Conservation (phyloP, 495 filamentous ascomycete genomes). For the Annulohypoxylon maeteangense region DNA sequence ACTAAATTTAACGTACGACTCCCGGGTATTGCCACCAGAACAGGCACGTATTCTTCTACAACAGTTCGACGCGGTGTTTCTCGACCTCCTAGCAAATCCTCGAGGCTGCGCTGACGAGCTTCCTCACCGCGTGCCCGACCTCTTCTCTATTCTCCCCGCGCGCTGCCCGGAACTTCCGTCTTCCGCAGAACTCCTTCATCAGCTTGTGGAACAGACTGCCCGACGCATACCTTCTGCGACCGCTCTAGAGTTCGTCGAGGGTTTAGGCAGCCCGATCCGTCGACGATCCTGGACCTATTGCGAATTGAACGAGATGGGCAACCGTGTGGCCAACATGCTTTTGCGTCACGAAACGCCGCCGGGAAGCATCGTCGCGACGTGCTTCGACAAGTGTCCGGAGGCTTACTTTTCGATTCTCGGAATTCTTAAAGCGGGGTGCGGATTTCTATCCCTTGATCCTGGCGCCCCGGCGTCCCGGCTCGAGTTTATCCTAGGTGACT, state of each 20-base stretch:
- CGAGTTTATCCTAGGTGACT: slow-evolving; percentile 73
- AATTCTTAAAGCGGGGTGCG: slow-evolving; percentile 82
- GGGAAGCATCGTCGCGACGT: slow-evolving; percentile 74
- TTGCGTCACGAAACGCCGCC: slow-evolving; percentile 42
- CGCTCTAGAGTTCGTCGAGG: slow-evolving; percentile 70
- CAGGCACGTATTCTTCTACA: slow-evolving; percentile 69
- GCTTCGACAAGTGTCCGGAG: slow-evolving; percentile 83
- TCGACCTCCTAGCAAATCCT: slow-evolving; percentile 55
- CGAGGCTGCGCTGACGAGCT: slow-evolving; percentile 41
- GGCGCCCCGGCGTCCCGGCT: slow-evolving; percentile 69
- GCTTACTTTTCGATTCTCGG: slow-evolving; percentile 83
- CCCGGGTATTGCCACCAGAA: slow-evolving; percentile 66
- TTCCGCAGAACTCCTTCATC: slow-evolving; percentile 64
- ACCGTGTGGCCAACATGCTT: slow-evolving; percentile 68
- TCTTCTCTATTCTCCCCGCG: slow-evolving; percentile 68
- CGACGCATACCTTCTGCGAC: slow-evolving; percentile 53
- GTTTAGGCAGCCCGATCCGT: slow-evolving; percentile 47
- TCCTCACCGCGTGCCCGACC: slow-evolving; percentile 27
- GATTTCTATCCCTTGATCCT: slow-evolving; percentile 80
- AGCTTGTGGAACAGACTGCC: slow-evolving; percentile 67
- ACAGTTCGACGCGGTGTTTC: slow-evolving; percentile 70
- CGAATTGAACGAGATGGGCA: slow-evolving; percentile 68
- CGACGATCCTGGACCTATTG: slow-evolving; percentile 68
- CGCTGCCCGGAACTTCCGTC: slow-evolving; percentile 54
- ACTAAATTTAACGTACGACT: slow-evolving; percentile 70